Base-by-base conservation (phyloP, 1,284 basidiomycete genomes). In the Malassezia obtusa region DNA sequence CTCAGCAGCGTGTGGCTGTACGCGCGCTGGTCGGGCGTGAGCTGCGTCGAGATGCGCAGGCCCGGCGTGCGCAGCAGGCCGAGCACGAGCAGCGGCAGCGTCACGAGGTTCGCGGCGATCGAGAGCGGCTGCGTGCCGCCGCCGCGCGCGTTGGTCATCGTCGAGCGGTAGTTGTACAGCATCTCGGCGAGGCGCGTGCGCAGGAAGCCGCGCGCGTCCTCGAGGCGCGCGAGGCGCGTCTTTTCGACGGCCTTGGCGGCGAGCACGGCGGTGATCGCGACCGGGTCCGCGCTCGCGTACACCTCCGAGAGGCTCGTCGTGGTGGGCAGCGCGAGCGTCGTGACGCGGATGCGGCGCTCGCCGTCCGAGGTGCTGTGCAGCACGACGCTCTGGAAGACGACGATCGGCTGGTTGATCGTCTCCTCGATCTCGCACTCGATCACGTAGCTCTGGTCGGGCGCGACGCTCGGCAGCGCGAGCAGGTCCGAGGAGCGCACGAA, bases 381-480 rank as follows among this genome's bases (percentile, higher is more conserved):
- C 17, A 98, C 84, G 9, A 90, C 94, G 26, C 89, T 91, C 76
- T 98, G 94, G 75, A 98, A 81, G 19, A 96, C 91, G 43, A 96
- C 89, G 71, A 91, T 90, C 0, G 92, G 87, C 50, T 85, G 79
- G 0, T 86, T 87, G 68, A 99, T 81, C 39, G 87, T 88, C 75
- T 99, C 94, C 75, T 99, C 94, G 62, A 99, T 88, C 75, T 95
- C 87, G 24, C 96, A 80, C 76, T 99, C 94, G 70, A 98, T 94
- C 14, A 86, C 86, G 73, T 99, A 99, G 45, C 87, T 91, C 76
- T 95, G 89, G 71, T 99, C 91, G 65, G 88, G 83, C 10, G 94
- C 90, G 15, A 98, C 92, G 15, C 90, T 86, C 2, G 94, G 92
- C 80, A 98, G 86, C 3, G 92, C 90, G 30, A 98, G 81, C 31